A percentile compares a stretch with the other conserved stretches of the same genome.
phyloP scores from a whole-genome alignment of 371 early-diverging fungal species.

The Dichotomocladium elegans region DNA sequence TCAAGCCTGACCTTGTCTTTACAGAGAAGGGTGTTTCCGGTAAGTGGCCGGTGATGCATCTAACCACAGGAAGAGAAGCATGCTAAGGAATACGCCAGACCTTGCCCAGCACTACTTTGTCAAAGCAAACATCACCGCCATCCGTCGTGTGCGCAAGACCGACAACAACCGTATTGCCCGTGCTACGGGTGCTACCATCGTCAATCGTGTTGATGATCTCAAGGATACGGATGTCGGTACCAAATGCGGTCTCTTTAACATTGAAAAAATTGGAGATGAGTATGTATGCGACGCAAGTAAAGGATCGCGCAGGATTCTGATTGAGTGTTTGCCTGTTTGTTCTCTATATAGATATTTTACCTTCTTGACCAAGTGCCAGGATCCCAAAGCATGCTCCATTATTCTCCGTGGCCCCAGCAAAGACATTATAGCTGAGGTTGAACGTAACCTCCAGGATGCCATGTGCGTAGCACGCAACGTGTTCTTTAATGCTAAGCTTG shows the following conservation, averaged over 20 bases:
- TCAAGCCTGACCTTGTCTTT: constrained; percentile 98
- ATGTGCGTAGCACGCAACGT: constrained; percentile 99
- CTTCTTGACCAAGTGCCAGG: constrained; percentile 91
- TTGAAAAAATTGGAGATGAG: constrained; percentile 99
- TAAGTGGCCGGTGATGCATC: constrained; percentile 19
- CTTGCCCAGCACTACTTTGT: constrained; percentile 97
- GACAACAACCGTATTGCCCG: constrained; percentile 99
- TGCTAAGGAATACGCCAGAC: constrained; percentile 42
- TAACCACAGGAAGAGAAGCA: background rate
- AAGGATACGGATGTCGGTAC: constrained; percentile 95
- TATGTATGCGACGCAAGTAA: too few species aligned
- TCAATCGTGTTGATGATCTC: constrained; percentile 96
- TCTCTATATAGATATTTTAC: constrained; percentile 71
- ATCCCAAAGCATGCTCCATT: constrained; percentile 99
- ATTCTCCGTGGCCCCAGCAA: constrained; percentile 98
- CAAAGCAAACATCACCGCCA: constrained; percentile 97
- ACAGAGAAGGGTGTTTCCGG: constrained; percentile 99
- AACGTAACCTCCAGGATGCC: constrained; percentile 99
- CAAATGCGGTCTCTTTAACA: constrained; percentile 92
- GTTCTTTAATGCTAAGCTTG: constrained; percentile 88
- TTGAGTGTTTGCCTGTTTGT: too few species aligned
- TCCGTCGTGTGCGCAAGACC: constrained; percentile 98
- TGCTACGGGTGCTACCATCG: constrained; percentile 97
- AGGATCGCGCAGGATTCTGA: too few species aligned
- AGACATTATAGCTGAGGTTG: constrained; percentile 98